Base-by-base conservation (phyloP, 371 early-diverging fungal species). In the Mortierella sp. region DNA sequence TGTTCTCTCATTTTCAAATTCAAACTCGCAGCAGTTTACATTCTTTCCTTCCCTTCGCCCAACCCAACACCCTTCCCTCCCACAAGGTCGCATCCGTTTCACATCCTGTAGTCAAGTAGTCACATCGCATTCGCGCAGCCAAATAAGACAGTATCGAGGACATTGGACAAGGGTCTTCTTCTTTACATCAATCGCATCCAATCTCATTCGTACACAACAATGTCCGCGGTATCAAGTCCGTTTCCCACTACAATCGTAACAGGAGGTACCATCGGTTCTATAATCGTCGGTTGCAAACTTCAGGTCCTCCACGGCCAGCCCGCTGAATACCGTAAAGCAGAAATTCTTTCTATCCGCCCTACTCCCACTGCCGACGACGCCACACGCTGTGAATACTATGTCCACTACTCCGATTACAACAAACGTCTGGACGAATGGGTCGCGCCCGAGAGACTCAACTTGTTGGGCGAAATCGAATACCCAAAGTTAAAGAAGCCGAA, bases 401-500 rank as follows among this genome's bases (percentile, higher is more conserved):
- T 99, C 2, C 99, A 99, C 84, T 99, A 98, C 84, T 91, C 95
- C 5, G 96, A 97, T 60, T 99, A 96, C 86, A 99, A 99, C 89
- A 99, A 98, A 84, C 95, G 99, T 55, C 88, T 99, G 65, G 99
- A 99, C 87, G 98, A 98, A 84, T 99, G 99, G 99, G 95, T 99
- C 0, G 60, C 90, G 0, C 88, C 90, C n/a, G 79, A 86, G 0
- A 84, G 93, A 22, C 81, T 98, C 21, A 92, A 96, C 59, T 84
- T 98, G 28, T 82, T 86, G 28, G 86, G 92, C 63, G 91, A 89
- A 2, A 89, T 96, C 36, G 92, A 95, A 69, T 93, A 92, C 62
- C 96, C 96, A 0, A 94, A 92, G 84, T 85, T 87, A 62, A 91
- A 90, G 69, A 91, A 91, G 58, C 72, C 47, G 63, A 80, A 79